phyloP scores from a whole-genome alignment of 805 yeast species.

The Cyberlindnera bimundalis region DNA sequence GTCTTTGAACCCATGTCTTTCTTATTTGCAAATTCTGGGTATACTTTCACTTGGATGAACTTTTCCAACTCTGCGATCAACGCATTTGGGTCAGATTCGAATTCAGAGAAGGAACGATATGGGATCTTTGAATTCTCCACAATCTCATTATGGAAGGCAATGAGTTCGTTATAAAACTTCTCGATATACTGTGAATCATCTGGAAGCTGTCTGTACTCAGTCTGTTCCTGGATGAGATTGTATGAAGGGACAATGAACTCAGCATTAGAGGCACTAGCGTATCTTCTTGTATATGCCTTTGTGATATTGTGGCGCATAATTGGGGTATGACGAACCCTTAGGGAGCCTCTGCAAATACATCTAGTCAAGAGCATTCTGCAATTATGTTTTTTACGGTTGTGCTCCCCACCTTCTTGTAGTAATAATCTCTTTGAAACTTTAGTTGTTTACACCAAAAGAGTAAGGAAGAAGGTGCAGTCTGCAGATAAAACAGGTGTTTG shows the following conservation, averaged over 20 bases:
- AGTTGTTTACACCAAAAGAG: no score
- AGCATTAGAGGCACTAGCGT: conserved; percentile 15
- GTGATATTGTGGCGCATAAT: no score
- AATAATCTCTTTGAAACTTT: no score
- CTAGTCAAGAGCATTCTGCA: no score
- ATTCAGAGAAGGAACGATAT: conserved; percentile 35
- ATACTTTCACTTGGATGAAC: conserved; percentile 33
- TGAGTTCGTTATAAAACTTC: conserved; percentile 43
- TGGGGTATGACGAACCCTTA: no score
- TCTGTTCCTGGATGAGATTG: conserved; percentile 23
- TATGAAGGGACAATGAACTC: conserved; percentile 17
- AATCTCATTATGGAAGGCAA: conserved; percentile 31
- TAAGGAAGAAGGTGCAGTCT: no score
- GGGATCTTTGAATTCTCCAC: conserved; percentile 21
- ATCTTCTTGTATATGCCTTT: no score
- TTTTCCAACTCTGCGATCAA: conserved; percentile 38
- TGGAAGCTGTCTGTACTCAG: conserved; percentile 45
- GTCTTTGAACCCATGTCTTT: conserved; percentile 17
- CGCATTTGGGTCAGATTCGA: conserved; percentile 36
- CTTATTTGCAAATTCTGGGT: conserved; percentile 20
- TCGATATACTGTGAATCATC: conserved; percentile 52
- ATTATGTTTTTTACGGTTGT: no score
- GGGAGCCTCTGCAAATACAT: no score
- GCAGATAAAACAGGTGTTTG: no score
- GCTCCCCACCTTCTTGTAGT: no score